Conservation (phyloP, 441 rosid species). For the Euphorbia schlechtendalii region DNA sequence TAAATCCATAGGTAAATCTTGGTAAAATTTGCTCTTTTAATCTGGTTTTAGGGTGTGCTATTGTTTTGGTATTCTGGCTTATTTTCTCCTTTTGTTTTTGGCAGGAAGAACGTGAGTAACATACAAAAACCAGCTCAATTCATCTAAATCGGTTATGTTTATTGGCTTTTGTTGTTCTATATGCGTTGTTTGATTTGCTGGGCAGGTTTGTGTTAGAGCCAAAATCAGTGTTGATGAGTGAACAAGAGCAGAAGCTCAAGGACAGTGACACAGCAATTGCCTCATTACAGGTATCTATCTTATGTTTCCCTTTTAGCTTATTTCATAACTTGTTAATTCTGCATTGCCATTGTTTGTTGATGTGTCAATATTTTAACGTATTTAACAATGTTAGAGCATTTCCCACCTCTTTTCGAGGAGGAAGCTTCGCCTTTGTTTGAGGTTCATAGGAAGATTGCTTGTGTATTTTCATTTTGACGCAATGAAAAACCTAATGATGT, state of each 20-base stretch:
- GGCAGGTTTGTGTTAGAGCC: conserved; percentile 84
- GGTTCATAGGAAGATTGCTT: background rate
- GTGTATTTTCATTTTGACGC: background rate
- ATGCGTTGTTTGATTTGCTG: conserved; percentile 8
- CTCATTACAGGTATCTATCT: conserved; percentile 53
- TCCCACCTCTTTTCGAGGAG: background rate
- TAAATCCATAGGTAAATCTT: conserved; percentile 59
- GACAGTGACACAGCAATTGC: conserved; percentile 75
- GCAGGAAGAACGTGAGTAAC: conserved; percentile 93
- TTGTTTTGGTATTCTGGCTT: background rate
- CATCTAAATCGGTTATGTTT: conserved; percentile 4
- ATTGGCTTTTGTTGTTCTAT: conserved; percentile 8
- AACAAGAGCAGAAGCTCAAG: conserved; percentile 80
- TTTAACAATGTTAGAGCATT: background rate
- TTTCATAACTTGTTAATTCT: background rate
- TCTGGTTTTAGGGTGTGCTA: no score
- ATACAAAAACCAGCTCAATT: conserved; percentile 14
- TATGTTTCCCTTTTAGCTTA: no score
- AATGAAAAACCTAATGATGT: background rate
- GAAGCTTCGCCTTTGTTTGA: background rate
- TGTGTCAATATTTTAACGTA: background rate
- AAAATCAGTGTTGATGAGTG: conserved; percentile 47
- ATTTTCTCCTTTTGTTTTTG: conserved; percentile 17
- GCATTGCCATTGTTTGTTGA: background rate
- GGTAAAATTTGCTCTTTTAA: background rate